Evolutionary conservation across 371 early-diverging fungal genomes (phyloP).

Genomic region (Coemansia sp.): DNA sequence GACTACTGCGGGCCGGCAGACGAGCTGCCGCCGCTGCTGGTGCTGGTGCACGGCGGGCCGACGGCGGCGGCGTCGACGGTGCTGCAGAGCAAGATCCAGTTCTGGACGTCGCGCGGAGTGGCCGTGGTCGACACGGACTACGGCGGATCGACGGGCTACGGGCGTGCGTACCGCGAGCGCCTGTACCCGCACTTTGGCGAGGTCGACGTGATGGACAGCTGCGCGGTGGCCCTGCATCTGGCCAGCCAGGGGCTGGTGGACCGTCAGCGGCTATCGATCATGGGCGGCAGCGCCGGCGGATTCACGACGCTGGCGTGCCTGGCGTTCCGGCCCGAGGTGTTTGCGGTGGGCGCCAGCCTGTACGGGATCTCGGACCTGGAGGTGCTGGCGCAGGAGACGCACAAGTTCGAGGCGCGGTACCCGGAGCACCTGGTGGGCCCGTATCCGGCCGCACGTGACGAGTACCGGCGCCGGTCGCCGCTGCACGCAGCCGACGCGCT

Average conservation of each 20-base stretch:
- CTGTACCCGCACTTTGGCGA: constrained; percentile 68
- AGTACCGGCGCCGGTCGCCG: constrained; percentile 65
- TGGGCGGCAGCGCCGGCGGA: constrained; percentile 74
- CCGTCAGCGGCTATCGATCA: constrained; percentile 60
- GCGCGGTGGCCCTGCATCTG: constrained; percentile 66
- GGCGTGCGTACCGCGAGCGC: constrained; percentile 71
- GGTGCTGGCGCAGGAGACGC: constrained; percentile 62
- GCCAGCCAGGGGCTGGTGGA: constrained; percentile 64
- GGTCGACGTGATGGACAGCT: constrained; percentile 77
- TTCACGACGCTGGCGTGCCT: constrained; percentile 67
- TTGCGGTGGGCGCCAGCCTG: constrained; percentile 66
- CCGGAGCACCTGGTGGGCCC: constrained; percentile 64
- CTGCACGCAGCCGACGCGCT: constrained; percentile 61
- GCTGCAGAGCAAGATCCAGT: constrained; percentile 60
- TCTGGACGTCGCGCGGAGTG: constrained; percentile 77
- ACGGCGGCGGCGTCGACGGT: constrained; percentile 52
- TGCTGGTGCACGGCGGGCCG: constrained; percentile 75
- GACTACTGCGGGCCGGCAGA: constrained; percentile 57
- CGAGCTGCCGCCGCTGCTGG: constrained; percentile 66
- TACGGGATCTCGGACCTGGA: constrained; percentile 74
- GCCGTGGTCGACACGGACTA: constrained; percentile 76
- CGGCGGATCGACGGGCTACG: constrained; percentile 75
- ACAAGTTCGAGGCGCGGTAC: constrained; percentile 76
- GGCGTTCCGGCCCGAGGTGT: constrained; percentile 70
- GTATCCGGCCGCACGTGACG: constrained; percentile 57